Percentiles rank a stretch among this genome's conserved stretches.
Conservation (phyloP, 805 yeast species). For the Starmerella stellata region DNA sequence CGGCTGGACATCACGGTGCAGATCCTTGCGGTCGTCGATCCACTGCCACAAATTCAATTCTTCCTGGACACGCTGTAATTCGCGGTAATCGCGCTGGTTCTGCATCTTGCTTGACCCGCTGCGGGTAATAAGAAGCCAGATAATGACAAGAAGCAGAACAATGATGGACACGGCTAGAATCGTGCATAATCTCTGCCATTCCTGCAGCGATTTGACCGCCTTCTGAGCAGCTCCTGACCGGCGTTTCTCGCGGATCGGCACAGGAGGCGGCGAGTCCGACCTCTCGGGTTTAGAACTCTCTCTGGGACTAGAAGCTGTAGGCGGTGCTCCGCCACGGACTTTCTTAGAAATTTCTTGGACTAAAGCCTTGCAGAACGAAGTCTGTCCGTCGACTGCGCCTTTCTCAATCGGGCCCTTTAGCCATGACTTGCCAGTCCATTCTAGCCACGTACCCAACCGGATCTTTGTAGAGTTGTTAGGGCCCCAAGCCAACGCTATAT, state of each 20-base stretch:
- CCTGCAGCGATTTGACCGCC: constrained; percentile 12
- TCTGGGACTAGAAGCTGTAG: constrained; percentile 14
- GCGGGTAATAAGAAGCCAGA: background rate
- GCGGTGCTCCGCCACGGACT: constrained; percentile 1
- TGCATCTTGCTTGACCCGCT: background rate
- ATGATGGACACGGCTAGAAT: constrained; percentile 5
- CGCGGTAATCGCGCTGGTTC: background rate
- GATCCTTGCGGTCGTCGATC: constrained; percentile 33
- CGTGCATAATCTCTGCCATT: constrained; percentile 11
- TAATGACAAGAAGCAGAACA: constrained; percentile 9
- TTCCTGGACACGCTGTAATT: constrained; percentile 26
- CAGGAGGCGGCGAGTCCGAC: constrained; percentile 1
- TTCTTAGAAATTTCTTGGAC: constrained; percentile 23
- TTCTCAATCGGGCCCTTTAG: constrained; percentile 74
- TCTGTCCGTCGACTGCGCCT: constrained; percentile 67
- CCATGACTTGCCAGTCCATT: constrained; percentile 90
- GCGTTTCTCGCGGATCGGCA: background rate
- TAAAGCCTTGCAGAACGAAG: constrained; percentile 38
- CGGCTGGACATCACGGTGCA: constrained; percentile 4
- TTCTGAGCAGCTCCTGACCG: constrained; percentile 8
- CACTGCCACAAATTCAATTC: constrained; percentile 58
- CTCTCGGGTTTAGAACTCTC: background rate
- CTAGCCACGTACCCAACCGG: constrained; percentile 48
- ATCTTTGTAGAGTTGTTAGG: constrained; percentile 41
- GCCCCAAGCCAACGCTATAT: constrained; percentile 44